Evolutionary conservation across 2,329 filamentous ascomycete genomes (phyloP), one percentile per base, ranked within the genome.

Genomic region (Tolypocladium inflatum): DNA sequence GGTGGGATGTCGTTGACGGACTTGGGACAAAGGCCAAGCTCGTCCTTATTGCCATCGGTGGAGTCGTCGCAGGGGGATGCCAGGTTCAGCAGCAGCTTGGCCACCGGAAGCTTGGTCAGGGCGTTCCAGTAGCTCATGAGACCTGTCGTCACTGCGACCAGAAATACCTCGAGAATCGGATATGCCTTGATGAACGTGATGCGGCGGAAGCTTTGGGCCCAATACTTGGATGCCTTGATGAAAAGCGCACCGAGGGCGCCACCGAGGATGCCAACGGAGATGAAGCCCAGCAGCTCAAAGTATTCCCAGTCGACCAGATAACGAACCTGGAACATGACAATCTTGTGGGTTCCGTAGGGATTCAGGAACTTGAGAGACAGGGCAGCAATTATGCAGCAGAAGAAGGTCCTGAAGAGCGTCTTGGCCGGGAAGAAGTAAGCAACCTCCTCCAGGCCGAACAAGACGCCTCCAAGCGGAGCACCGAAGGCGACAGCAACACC

Each of bases 341-440:
- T 96, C 74, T 99, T 97, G 69, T 89, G 86, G 0, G 92, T 97
- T 37, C 93, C 93, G 66, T 97, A 99, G 0, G 94, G 94, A 66
- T 99, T 95, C 42, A 97, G 78, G 64, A 97, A 97, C 68, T 97
- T 97, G 64, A 99, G 78, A 1, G 92, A 93, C 39, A 99, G 74
- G 0, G 94, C 91, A 1, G 94, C 92, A 38, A 89, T 87, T 65
- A 97, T 97, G 73, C 93, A 97, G 77, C 93, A 97, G 74, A 97
- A 97, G 73, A 99, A 99, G 0, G 94, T 97, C 56, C 94, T 81
- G 76, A 99, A 99, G 10, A 99, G 81, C 0, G 93, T 97, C 76
- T 99, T 97, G 7, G 93, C 91, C 0, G 94, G 93, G 71, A 97
- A 97, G 73, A 97, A 97, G 73, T 97, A 97, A 64, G 90, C 85